Evolutionary conservation across 1,284 basidiomycete genomes (phyloP), one percentile per base, ranked within the genome.

Genomic region (Trichosporon faecale): DNA sequence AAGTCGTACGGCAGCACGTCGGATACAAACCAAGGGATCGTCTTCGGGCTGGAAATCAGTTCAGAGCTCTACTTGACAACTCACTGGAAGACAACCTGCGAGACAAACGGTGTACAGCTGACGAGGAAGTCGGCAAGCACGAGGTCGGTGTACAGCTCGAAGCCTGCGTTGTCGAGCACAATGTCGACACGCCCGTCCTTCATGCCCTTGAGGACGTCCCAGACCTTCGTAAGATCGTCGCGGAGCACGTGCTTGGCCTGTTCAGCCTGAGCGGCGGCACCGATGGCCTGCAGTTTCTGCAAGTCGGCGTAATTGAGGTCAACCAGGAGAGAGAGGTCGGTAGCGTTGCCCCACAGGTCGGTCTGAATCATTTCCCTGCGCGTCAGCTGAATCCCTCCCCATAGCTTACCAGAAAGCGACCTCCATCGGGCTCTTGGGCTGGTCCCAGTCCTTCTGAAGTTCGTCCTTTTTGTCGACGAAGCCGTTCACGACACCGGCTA

Each of bases 131-230:
- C 96, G 44, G 95, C 96, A 73, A 99, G 90, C 23, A 98, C 89
- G 35, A 98, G 85, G 79, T 98, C 97, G 1, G 95, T 97, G 82
- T 93, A 95, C 16, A 98, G 90, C 86, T 98, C 95, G 74, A 98
- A 98, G 1, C 94, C 93, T 77, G 92, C 89, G 79, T 98, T 98
- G 82, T 98, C 96, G 31, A 99, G 85, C 1, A 98, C 89, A 72
- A 98, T 90, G 81, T 99, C 96, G 18, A 96, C 86, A 8, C 91
- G 86, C 0, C 86, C 89, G 68, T 85, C 83, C 65, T 87, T 86
- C 25, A 84, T 65, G 80, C 60, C 85, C 72, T 88, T 88, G 55
- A 98, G 77, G 76, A 92, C 87, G 0, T 88, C 79, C 94, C 95
- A 98, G 9, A 90, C 89, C 18, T 84, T 83, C 40, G 88, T 86